Evolutionary conservation across 805 yeast genomes (phyloP).

Genomic region (Yamadazyma insecticola): DNA sequence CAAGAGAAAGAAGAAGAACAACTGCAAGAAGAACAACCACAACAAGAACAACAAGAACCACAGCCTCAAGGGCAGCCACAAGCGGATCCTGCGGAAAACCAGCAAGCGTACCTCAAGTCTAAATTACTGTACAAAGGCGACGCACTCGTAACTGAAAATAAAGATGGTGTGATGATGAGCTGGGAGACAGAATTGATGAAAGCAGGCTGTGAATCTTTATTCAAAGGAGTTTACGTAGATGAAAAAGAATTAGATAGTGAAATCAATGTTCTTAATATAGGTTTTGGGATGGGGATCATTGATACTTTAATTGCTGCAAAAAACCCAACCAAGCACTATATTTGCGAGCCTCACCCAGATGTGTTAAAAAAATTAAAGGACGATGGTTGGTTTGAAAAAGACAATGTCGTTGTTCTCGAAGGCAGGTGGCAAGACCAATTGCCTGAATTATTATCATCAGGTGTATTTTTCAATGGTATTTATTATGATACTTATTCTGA

Average conservation of each 20-base stretch:
- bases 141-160: slow-evolving; percentile 67
- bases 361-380: slow-evolving; percentile 61
- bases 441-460: slow-evolving; percentile 54
- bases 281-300: slow-evolving; percentile 96
- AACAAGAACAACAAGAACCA: slow-evolving; percentile 22
- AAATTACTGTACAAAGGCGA: slow-evolving; percentile 63
- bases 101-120: slow-evolving; percentile 58
- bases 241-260: slow-evolving; percentile 30
- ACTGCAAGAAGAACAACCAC: background rate
- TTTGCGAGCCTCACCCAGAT: slow-evolving; percentile 93
- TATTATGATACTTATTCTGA: slow-evolving; percentile 94
- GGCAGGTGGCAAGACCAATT: slow-evolving; percentile 93
- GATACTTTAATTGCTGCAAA: slow-evolving; percentile 67
- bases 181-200: slow-evolving; percentile 88
- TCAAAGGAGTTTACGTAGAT: slow-evolving; percentile 32
- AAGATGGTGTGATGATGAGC: slow-evolving; percentile 96
- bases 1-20: slow-evolving; percentile 2
- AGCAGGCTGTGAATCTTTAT: slow-evolving; percentile 72
- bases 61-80: slow-evolving; percentile 1
- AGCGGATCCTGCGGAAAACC: slow-evolving; percentile 58
- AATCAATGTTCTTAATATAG: slow-evolving; percentile 68
- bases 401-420: slow-evolving; percentile 66
- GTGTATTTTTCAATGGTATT: slow-evolving; percentile 80
- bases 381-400: slow-evolving; percentile 81
- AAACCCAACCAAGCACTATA: slow-evolving; percentile 69